phyloP scores from a whole-genome alignment of 2,329 filamentous ascomycete genomes.

The Nemania abortiva region DNA sequence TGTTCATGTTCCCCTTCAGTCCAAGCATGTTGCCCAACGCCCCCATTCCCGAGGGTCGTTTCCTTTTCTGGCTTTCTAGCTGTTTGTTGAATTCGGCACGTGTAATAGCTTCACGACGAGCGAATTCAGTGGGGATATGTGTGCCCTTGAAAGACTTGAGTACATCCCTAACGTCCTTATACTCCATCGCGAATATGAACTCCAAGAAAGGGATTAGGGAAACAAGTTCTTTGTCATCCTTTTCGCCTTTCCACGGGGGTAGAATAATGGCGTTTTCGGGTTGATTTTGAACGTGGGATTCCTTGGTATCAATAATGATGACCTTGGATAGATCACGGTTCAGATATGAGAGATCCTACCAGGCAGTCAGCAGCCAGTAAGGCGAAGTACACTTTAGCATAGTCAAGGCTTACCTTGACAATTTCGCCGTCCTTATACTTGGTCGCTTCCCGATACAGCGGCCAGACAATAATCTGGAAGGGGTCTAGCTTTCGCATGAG shows the following conservation, averaged over 20 bases:
- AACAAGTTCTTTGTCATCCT: slow-evolving; percentile 87
- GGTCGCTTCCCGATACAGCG: slow-evolving; percentile 94
- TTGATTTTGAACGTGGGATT: slow-evolving; percentile 84
- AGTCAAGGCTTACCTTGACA: slow-evolving; percentile 77
- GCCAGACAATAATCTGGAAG: slow-evolving; percentile 95
- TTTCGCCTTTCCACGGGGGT: slow-evolving; percentile 87
- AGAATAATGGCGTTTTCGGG: slow-evolving; percentile 97
- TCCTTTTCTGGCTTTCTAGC: slow-evolving; percentile 73
- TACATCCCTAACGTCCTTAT: slow-evolving; percentile 85
- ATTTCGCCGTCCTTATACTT: slow-evolving; percentile 96
- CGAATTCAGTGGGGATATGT: slow-evolving; percentile 90
- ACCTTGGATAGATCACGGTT: slow-evolving; percentile 97
- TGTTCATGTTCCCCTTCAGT: slow-evolving; percentile 76
- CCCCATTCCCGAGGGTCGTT: slow-evolving; percentile 72
- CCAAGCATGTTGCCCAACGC: slow-evolving; percentile 80
- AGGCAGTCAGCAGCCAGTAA: not conserved
- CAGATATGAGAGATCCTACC: slow-evolving; percentile 92
- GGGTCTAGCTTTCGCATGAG: slow-evolving; percentile 94
- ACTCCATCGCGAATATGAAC: slow-evolving; percentile 94
- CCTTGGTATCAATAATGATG: slow-evolving; percentile 90
- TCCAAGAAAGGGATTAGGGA: slow-evolving; percentile 95
- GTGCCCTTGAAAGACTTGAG: slow-evolving; percentile 90
- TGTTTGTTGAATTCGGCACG: slow-evolving; percentile 87
- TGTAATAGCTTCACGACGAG: slow-evolving; percentile 85
- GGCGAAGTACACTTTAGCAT: not conserved